Conservation (phyloP, 148 eudicot species). For the Camellia lanceoleosa region DNA sequence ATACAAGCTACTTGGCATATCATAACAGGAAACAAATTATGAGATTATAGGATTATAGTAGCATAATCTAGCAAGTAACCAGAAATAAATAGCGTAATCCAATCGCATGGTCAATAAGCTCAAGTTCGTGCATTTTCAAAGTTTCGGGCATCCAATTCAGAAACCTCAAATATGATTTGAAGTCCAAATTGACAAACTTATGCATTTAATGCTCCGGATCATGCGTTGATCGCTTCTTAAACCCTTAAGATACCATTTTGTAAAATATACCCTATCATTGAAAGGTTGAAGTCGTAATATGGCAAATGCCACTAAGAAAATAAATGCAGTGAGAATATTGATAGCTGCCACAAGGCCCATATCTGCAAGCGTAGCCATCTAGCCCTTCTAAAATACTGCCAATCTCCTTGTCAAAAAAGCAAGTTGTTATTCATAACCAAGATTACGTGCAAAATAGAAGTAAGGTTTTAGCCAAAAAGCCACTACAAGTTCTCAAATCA, state of each 20-base stretch:
- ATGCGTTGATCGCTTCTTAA: constrained; percentile 66
- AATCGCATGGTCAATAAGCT: too few species aligned
- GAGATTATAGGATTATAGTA: too few species aligned
- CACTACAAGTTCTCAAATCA: too few species aligned
- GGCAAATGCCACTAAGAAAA: constrained; percentile 84
- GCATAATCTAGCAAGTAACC: too few species aligned
- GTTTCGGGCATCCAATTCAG: too few species aligned
- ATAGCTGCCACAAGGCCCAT: constrained; percentile 74
- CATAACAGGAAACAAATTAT: too few species aligned
- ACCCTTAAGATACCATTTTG: constrained; percentile 96
- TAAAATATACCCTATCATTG: too few species aligned
- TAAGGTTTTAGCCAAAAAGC: too few species aligned
- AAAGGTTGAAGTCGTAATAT: constrained; percentile 83
- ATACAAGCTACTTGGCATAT: too few species aligned
- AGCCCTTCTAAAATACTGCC: not conserved
- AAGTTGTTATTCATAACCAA: not conserved
- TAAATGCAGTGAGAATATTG: constrained; percentile 62
- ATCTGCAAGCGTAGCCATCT: constrained; percentile 74
- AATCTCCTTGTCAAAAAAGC: constrained; percentile 15
- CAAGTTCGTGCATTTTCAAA: too few species aligned
- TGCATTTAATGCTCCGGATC: constrained; percentile 58
- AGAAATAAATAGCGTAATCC: too few species aligned
- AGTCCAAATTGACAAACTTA: constrained; percentile 82
- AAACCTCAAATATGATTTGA: too few species aligned
- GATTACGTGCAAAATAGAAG: not conserved